Evolutionary conservation across 192 early-diverging fungal species (phyloP).

Genomic region (Dissophora ornata): DNA sequence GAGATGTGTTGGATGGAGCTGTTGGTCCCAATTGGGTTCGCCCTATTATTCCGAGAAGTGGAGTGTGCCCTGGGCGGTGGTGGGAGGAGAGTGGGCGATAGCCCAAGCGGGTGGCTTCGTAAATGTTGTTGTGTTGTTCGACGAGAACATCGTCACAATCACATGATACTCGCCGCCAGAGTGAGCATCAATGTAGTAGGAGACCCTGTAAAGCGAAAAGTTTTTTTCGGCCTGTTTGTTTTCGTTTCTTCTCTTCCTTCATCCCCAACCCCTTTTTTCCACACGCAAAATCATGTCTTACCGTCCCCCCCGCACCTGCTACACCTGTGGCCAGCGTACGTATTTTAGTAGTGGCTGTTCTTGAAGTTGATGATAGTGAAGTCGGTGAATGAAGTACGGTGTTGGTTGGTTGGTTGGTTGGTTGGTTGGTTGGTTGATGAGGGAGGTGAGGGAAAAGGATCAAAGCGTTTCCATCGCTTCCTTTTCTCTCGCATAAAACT

Average conservation of each 20-base stretch:
- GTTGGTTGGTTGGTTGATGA: slow-evolving; percentile 17
- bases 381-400: slow-evolving; percentile 11
- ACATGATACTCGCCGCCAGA: too few species aligned
- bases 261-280: slow-evolving; percentile 8
- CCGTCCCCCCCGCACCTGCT: slow-evolving; percentile 54
- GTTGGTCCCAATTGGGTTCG: too few species aligned
- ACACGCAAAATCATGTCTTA: slow-evolving; percentile 30
- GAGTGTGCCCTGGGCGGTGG: too few species aligned
- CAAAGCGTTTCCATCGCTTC: slow-evolving; percentile 6
- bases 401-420: slow-evolving; percentile 11
- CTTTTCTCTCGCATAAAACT: too few species aligned
- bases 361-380: slow-evolving; percentile 14
- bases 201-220: slow-evolving; percentile 16
- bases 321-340: slow-evolving; percentile 55
- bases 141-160: too few species aligned
- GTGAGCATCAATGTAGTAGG: too few species aligned
- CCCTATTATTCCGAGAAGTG: not conserved
- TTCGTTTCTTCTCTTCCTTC: slow-evolving; percentile 27
- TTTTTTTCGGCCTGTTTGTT: slow-evolving; percentile 25
- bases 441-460: not conserved
- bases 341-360: slow-evolving; percentile 20
- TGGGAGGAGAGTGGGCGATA: too few species aligned
- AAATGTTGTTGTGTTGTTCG: too few species aligned
- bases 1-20: not conserved
- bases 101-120: too few species aligned